Evolutionary conservation across 768 basidiomycete genomes (phyloP).

Genomic region (Pisolithus microcarpus): DNA sequence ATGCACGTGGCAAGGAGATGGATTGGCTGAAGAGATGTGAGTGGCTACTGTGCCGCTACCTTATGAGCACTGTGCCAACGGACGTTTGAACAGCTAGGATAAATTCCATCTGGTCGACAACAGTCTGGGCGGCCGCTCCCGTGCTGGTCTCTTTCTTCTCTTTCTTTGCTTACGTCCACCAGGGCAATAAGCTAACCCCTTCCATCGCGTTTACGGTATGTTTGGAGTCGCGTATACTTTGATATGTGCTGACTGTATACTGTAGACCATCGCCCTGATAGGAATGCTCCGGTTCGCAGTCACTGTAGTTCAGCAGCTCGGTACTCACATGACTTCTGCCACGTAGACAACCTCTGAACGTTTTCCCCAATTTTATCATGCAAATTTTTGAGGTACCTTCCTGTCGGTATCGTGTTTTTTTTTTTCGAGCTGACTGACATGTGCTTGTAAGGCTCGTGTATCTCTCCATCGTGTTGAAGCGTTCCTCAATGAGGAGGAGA

Average conservation of each 20-base stretch:
- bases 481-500: conserved; percentile 67
- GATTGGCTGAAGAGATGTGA: conserved; percentile 68
- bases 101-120: conserved; percentile 38
- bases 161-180: conserved; percentile 41
- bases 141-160: conserved; percentile 42
- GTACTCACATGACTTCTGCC: not conserved
- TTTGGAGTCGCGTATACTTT: not conserved
- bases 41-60: not conserved
- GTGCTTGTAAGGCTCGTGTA: conserved; percentile 42
- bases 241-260: not conserved
- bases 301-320: not conserved
- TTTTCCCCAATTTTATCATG: conserved; percentile 69
- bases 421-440: not conserved
- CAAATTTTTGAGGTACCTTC: conserved; percentile 53
- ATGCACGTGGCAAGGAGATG: conserved; percentile 62
- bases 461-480: conserved; percentile 61
- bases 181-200: conserved; percentile 44
- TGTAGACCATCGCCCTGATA: conserved; percentile 43
- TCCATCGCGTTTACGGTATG: conserved; percentile 49
- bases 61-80: not conserved
- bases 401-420: not conserved
- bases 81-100: conserved; percentile 23
- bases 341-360: conserved; percentile 53
- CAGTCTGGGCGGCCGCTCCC: conserved; percentile 45
- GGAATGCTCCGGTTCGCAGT: conserved; percentile 39